These are phyloP conservation scores for Claviceps humidiphila DNA, from an alignment of 2,329 filamentous ascomycete genomes.

Conservation along the genomic window DNA sequence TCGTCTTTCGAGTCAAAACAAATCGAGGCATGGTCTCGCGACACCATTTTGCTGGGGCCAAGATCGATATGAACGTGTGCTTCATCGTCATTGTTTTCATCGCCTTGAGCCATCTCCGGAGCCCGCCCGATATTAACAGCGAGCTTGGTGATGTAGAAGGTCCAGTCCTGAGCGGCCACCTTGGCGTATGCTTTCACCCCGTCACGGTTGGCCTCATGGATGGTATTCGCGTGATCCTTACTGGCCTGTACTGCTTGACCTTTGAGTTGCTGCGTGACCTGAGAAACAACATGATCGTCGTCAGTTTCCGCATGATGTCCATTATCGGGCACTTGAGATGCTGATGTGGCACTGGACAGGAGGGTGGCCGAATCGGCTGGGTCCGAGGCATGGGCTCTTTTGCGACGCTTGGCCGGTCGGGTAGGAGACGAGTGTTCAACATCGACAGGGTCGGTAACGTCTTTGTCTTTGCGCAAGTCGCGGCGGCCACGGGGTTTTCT, in stretches of 20 bases:
- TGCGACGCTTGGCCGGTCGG: slow-evolving; percentile 51
- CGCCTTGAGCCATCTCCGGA: slow-evolving; percentile 33
- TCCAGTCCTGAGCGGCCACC: slow-evolving; percentile 71
- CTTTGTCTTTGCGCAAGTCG: slow-evolving; percentile 24
- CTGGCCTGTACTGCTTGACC: slow-evolving; percentile 41
- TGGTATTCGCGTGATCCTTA: slow-evolving; percentile 49
- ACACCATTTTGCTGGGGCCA: slow-evolving; percentile 70
- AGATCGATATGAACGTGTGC: slow-evolving; percentile 72
- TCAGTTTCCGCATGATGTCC: slow-evolving; percentile 29
- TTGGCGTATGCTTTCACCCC: slow-evolving; percentile 68
- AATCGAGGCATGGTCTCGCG: slow-evolving; percentile 62
- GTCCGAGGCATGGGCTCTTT: slow-evolving; percentile 28
- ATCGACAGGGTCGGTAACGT: slow-evolving; percentile 21
- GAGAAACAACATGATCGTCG: slow-evolving; percentile 42
- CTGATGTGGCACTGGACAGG: slow-evolving; percentile 8
- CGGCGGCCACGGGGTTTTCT: slow-evolving; percentile 24
- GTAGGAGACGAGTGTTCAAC: slow-evolving; percentile 44
- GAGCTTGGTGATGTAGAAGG: slow-evolving; percentile 68
- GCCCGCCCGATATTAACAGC: slow-evolving; percentile 63
- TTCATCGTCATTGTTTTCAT: slow-evolving; percentile 30
- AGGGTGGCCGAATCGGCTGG: slow-evolving; percentile 5
- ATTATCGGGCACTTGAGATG: slow-evolving; percentile 24
- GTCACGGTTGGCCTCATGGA: slow-evolving; percentile 47
- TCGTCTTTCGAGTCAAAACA: slow-evolving; percentile 55
- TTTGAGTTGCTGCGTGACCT: slow-evolving; percentile 39